Percentiles rank a stretch among this genome's conserved stretches.
Conservation (phyloP, 192 early-diverging fungal species). For the Coemansia sp. region DNA sequence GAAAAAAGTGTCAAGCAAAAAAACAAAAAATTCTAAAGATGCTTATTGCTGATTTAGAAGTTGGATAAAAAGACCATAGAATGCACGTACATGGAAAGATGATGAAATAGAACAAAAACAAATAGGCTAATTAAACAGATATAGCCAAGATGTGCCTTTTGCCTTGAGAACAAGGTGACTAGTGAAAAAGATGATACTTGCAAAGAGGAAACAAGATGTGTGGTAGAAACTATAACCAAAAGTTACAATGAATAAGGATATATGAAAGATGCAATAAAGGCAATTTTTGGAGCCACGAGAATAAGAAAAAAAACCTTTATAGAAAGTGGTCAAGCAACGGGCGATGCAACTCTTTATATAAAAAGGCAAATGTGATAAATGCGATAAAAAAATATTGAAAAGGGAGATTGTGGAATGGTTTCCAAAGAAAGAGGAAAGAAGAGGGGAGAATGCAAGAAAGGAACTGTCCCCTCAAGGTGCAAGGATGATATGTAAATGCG, state of each 20-base stretch:
- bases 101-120: slow-evolving; percentile 4
- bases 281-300: not conserved
- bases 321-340: not conserved
- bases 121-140: not conserved
- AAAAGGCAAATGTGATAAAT: not conserved
- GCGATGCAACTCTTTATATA: not conserved
- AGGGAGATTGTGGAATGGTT: not conserved
- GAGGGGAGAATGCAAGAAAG: not conserved
- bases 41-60: not conserved
- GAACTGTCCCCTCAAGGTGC: not conserved
- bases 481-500: slow-evolving; percentile 1
- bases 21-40: not conserved
- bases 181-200: not conserved
- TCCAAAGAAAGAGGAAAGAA: not conserved
- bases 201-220: not conserved
- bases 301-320: not conserved
- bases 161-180: not conserved
- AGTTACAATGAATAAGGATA: not conserved
- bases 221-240: not conserved
- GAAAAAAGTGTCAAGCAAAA: not conserved
- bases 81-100: not conserved
- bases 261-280: slow-evolving; percentile 6
- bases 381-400: not conserved
- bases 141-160: not conserved
- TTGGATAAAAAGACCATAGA: not conserved